Conservation (phyloP, 352 stramenopile genomes). For the Phytopythium ostracodes region DNA sequence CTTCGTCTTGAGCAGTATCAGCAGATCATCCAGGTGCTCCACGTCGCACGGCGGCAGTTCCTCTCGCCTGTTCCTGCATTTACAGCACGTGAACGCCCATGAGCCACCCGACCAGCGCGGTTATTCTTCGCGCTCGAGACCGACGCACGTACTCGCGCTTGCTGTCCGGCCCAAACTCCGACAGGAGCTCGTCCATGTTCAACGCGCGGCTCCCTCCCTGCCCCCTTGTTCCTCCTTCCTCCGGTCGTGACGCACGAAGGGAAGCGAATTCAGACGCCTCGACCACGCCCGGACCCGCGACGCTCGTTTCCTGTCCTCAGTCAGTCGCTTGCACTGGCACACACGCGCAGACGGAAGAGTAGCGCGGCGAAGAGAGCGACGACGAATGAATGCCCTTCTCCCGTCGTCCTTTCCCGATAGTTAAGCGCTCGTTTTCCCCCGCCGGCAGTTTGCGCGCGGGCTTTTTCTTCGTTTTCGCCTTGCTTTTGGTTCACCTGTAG, state of each 20-base stretch:
- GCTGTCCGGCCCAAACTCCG: not conserved
- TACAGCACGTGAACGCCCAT: not conserved
- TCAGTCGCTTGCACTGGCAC: not conserved
- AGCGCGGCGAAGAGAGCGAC: not conserved
- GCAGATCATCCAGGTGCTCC: slow-evolving; percentile 60
- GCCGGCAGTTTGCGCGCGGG: slow-evolving; percentile 1
- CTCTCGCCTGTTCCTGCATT: slow-evolving; percentile 4
- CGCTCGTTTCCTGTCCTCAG: not conserved
- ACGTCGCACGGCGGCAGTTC: slow-evolving; percentile 64
- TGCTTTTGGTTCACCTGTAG: not conserved
- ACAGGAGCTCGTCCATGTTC: not conserved
- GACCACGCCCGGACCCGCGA: not conserved
- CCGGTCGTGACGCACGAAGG: not conserved
- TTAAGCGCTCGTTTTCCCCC: not conserved
- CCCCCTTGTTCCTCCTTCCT: not conserved
- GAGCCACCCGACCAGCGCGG: not conserved
- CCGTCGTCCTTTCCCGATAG: not conserved
- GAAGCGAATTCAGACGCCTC: not conserved
- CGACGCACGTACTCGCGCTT: not conserved
- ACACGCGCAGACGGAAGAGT: not conserved
- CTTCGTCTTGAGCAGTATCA: slow-evolving; percentile 50
- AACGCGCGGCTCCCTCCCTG: not conserved
- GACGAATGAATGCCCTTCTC: not conserved
- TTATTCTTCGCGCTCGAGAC: not conserved
- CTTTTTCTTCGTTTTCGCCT: slow-evolving; percentile 2